Conservation (phyloP, 495 filamentous ascomycete genomes). For the Aspergillus carlsbadensis region DNA sequence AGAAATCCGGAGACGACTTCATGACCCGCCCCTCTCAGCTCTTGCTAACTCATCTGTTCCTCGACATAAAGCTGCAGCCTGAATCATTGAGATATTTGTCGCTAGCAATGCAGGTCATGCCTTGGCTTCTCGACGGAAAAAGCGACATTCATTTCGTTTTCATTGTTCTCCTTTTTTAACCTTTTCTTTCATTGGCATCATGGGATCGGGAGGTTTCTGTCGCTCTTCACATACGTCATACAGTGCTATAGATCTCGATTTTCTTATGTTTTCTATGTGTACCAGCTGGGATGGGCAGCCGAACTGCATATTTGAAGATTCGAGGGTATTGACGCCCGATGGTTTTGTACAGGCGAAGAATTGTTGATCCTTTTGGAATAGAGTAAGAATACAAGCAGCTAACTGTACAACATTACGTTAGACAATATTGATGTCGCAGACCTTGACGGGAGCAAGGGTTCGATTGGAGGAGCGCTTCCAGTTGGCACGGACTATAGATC, state of each 20-base stretch:
- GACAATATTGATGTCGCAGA: too few relatives aligned
- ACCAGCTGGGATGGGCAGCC: background rate
- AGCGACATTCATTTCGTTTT: constrained; percentile 8
- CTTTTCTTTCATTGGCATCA: constrained; percentile 14
- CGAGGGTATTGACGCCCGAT: background rate
- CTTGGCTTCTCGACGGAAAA: constrained; percentile 12
- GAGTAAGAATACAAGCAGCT: background rate
- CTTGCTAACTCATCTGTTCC: background rate
- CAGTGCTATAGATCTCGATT: constrained; percentile 19
- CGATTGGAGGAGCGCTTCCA: background rate
- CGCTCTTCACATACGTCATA: constrained; percentile 25
- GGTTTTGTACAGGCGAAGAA: background rate
- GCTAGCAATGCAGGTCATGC: constrained; percentile 1
- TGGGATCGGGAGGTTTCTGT: constrained; percentile 17
- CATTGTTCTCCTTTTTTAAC: constrained; percentile 3
- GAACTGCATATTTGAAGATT: constrained; percentile 10
- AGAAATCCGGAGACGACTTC: constrained; percentile 31
- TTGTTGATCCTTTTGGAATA: background rate
- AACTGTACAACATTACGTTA: background rate
- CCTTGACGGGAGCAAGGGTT: too few relatives aligned
- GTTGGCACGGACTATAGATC: background rate
- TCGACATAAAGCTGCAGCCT: background rate
- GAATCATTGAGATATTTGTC: background rate
- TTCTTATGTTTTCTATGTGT: background rate
- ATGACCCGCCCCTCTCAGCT: background rate